Conservation (phyloP, 2,329 filamentous ascomycete genomes). For the Penicillium fuscoglaucum region DNA sequence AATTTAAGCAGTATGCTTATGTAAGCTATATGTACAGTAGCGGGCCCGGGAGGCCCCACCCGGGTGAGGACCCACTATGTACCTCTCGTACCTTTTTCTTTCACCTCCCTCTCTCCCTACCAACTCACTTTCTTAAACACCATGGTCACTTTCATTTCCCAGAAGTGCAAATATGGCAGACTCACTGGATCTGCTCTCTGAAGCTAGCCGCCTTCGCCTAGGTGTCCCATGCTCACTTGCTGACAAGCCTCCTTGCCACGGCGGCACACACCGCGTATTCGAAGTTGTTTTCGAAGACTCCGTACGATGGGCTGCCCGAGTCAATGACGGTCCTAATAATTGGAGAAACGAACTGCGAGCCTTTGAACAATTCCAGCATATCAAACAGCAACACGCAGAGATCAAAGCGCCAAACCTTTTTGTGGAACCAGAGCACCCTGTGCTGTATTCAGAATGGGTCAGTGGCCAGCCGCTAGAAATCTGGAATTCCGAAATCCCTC, state of each 20-base stretch:
- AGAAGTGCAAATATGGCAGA: too few relatives aligned
- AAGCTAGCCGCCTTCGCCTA: conserved; percentile 8
- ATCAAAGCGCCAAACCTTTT: conserved; percentile 6
- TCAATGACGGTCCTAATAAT: neutral
- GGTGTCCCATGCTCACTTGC: conserved; percentile 8
- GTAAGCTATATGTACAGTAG: too few relatives aligned
- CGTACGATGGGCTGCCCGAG: conserved; percentile 9
- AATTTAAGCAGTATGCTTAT: too few relatives aligned
- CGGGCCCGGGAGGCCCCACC: too few relatives aligned
- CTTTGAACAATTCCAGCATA: neutral
- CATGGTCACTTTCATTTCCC: too few relatives aligned
- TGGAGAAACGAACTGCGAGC: conserved; percentile 8
- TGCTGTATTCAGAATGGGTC: conserved; percentile 14
- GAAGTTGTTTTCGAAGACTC: conserved; percentile 10
- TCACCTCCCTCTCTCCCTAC: too few relatives aligned
- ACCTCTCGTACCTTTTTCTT: too few relatives aligned
- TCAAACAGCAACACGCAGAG: conserved; percentile 1
- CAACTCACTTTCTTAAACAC: too few relatives aligned
- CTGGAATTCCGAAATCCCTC: conserved; percentile 5
- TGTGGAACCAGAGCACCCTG: conserved; percentile 1
- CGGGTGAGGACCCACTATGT: too few relatives aligned
- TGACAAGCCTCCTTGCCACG: neutral
- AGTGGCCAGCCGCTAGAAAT: conserved; percentile 6
- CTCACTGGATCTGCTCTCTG: neutral
- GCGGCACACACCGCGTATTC: conserved; percentile 12